phyloP scores from a whole-genome alignment of 139 green algal species.

The Gonium pectorale region DNA sequence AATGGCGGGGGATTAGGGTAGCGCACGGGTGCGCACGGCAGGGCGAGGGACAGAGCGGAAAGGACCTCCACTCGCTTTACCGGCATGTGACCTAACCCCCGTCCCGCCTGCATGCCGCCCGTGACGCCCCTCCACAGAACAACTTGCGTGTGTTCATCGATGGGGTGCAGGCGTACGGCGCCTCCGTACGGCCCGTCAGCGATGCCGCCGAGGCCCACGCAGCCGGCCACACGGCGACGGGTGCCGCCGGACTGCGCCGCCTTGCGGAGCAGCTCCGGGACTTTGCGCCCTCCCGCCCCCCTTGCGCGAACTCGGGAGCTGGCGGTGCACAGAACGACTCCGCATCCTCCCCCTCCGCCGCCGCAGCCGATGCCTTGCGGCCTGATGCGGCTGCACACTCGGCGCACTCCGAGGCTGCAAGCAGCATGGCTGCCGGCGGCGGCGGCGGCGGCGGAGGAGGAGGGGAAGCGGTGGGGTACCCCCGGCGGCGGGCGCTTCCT shows the following conservation, averaged over 20 bases:
- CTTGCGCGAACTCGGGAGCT: not conserved
- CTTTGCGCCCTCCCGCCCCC: not conserved
- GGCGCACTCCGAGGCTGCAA: not conserved
- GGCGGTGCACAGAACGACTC: not conserved
- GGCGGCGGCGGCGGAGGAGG: not conserved
- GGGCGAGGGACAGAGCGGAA: not conserved
- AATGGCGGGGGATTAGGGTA: not conserved
- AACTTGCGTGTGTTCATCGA: conserved; percentile 83
- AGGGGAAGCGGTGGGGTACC: too few species aligned
- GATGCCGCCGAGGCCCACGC: not conserved
- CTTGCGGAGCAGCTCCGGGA: not conserved
- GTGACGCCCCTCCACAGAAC: conserved; percentile 66
- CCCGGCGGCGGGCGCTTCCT: too few species aligned
- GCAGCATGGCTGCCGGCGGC: not conserved
- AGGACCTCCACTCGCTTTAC: not conserved
- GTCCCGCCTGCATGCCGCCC: not conserved
- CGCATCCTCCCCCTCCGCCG: too few species aligned
- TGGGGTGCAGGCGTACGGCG: conserved; percentile 55
- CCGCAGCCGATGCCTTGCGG: too few species aligned
- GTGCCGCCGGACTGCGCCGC: not conserved
- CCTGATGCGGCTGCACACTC: not conserved
- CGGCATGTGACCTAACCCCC: not conserved
- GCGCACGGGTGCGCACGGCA: not conserved
- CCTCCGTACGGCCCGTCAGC: not conserved
- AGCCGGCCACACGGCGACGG: not conserved